phyloP scores from a whole-genome alignment of 176 grass and related monocot genomes.

The Secale cereale region DNA sequence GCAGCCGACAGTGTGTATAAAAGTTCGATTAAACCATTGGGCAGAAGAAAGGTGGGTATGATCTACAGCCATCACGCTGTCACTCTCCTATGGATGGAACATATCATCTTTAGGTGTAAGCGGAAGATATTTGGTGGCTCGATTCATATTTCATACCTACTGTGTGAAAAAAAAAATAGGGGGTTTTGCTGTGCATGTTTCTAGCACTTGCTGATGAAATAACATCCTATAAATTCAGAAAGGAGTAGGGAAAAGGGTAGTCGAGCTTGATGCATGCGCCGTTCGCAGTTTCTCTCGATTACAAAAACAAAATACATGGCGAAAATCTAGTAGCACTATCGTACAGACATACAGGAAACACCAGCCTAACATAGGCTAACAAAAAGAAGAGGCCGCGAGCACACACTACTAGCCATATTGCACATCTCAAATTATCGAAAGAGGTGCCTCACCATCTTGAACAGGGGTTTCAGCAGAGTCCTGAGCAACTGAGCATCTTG shows the following conservation, averaged over 20 bases:
- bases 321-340: background rate
- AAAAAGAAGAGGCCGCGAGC: background rate
- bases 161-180: background rate
- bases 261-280: background rate
- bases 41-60: background rate
- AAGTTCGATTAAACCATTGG: conserved; percentile 16
- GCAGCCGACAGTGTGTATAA: background rate
- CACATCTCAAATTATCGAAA: background rate
- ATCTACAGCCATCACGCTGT: background rate
- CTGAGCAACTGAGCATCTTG: background rate
- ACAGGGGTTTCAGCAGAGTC: background rate
- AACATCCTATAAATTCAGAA: background rate
- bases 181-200: background rate
- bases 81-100: background rate
- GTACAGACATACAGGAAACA: background rate
- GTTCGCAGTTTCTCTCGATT: background rate
- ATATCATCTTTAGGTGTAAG: background rate
- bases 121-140: background rate
- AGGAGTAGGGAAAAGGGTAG: background rate
- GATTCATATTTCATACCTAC: background rate
- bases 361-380: background rate
- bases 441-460: background rate
- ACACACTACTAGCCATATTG: background rate
- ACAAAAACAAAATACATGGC: background rate
- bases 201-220: background rate